Evolutionary conservation across 257 asterid species (phyloP).

Genomic region (Vinca minor): DNA sequence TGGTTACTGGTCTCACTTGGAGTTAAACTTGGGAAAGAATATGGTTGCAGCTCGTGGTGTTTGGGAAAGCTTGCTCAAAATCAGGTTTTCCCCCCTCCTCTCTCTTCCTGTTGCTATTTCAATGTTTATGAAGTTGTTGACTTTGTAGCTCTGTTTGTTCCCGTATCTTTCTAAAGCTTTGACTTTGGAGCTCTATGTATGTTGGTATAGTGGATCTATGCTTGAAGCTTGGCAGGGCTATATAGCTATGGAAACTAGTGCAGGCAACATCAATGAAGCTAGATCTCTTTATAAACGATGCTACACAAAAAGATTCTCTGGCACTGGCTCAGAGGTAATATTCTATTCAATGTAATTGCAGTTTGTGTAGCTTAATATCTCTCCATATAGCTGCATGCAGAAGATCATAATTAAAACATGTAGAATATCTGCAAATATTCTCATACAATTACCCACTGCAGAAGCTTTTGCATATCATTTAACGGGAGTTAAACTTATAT

Average conservation of each 20-base stretch:
- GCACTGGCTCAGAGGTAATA: constrained; percentile 95
- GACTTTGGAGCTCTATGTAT: constrained; percentile 15
- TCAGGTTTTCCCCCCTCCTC: constrained; percentile 48
- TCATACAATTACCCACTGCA: background rate
- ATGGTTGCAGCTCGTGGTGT: constrained; percentile 82
- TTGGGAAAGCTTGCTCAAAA: constrained; percentile 89
- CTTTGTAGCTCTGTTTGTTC: constrained; percentile 8
- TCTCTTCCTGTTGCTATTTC: background rate
- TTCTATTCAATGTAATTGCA: background rate
- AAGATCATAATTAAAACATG: background rate
- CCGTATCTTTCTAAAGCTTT: constrained; percentile 9
- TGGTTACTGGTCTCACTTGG: constrained; percentile 84
- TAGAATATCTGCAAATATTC: background rate
- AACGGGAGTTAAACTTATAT: background rate
- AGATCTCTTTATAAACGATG: constrained; percentile 88
- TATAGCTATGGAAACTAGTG: constrained; percentile 65
- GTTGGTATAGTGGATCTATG: constrained; percentile 67
- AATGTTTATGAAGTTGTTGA: constrained; percentile 10
- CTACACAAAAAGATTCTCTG: constrained; percentile 73
- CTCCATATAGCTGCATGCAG: background rate
- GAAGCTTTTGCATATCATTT: background rate
- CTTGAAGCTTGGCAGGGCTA: constrained; percentile 82
- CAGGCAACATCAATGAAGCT: constrained; percentile 74
- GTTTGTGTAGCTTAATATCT: background rate
- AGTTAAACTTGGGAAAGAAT: constrained; percentile 64